phyloP scores from a whole-genome alignment of 1,139 yeast genomes.

The Kurtzmaniella quercitrusa region DNA sequence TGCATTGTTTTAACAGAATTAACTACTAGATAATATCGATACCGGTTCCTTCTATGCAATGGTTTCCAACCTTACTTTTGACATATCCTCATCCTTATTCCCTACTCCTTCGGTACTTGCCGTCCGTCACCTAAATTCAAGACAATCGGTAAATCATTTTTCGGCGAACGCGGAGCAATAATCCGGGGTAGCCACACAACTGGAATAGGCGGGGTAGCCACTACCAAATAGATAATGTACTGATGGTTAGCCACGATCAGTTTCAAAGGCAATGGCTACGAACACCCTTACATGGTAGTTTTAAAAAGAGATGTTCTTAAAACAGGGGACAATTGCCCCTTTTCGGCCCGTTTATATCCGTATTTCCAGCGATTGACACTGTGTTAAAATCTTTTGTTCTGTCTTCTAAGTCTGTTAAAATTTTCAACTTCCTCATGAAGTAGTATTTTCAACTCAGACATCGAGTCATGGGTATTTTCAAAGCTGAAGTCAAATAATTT shows the following conservation, averaged over 20 bases:
- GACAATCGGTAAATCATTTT: background rate
- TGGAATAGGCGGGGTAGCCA: background rate
- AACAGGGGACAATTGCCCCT: too few species aligned
- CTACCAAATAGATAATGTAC: background rate
- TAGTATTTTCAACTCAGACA: slow-evolving; percentile 38
- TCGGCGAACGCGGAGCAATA: background rate
- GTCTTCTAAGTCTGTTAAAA: slow-evolving; percentile 18
- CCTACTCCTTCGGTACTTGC: background rate
- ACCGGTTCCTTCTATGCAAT: too few species aligned
- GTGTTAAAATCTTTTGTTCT: background rate
- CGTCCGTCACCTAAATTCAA: background rate
- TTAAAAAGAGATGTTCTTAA: too few species aligned
- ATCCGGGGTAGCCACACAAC: background rate
- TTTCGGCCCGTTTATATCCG: too few species aligned
- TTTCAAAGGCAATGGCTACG: too few species aligned
- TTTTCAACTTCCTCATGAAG: slow-evolving; percentile 42
- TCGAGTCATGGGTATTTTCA: slow-evolving; percentile 38
- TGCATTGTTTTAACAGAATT: too few species aligned
- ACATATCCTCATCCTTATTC: background rate
- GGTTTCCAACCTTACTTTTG: too few species aligned
- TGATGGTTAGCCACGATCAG: too few species aligned
- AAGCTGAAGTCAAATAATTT: slow-evolving; percentile 58
- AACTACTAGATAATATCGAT: background rate
- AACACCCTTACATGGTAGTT: too few species aligned
- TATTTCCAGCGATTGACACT: too few species aligned